Conservation (phyloP, 2,329 filamentous ascomycete genomes). For the Scedosporium dehoogii region DNA sequence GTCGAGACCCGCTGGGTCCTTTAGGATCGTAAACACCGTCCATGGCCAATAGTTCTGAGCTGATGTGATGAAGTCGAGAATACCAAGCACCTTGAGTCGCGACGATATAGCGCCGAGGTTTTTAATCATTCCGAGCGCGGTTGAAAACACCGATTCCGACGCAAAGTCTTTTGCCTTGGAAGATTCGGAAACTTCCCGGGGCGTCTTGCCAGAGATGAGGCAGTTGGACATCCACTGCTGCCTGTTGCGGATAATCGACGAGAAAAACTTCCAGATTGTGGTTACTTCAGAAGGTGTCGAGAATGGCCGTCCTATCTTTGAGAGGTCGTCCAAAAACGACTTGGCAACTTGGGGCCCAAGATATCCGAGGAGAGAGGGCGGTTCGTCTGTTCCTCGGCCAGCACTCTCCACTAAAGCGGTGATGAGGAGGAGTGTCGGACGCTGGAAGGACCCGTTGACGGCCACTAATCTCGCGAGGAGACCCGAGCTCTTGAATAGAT, state of each 20-base stretch:
- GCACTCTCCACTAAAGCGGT: conserved; percentile 64
- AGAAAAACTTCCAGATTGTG: conserved; percentile 75
- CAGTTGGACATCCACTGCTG: conserved; percentile 97
- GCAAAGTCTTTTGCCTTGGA: conserved; percentile 38
- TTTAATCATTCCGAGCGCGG: conserved; percentile 62
- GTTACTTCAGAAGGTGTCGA: conserved; percentile 53
- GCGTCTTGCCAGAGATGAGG: conserved; percentile 78
- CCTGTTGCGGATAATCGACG: conserved; percentile 74
- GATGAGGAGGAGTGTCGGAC: conserved; percentile 57
- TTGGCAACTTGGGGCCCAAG: conserved; percentile 74
- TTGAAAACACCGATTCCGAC: conserved; percentile 57
- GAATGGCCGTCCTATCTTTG: conserved; percentile 67
- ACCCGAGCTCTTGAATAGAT: conserved; percentile 72
- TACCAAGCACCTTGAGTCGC: conserved; percentile 56
- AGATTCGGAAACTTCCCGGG: conserved; percentile 48
- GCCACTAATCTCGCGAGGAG: conserved; percentile 70
- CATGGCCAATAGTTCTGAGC: conserved; percentile 95
- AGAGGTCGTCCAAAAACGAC: conserved; percentile 71
- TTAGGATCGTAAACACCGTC: conserved; percentile 72
- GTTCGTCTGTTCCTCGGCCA: conserved; percentile 57
- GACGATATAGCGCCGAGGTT: conserved; percentile 55
- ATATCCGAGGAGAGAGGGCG: conserved; percentile 88
- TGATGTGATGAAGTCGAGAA: conserved; percentile 78
- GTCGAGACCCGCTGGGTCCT: conserved; percentile 63
- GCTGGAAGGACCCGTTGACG: conserved; percentile 54